phyloP scores from a whole-genome alignment of 2,329 filamentous ascomycete species.

The Sarocladium oryzae region DNA sequence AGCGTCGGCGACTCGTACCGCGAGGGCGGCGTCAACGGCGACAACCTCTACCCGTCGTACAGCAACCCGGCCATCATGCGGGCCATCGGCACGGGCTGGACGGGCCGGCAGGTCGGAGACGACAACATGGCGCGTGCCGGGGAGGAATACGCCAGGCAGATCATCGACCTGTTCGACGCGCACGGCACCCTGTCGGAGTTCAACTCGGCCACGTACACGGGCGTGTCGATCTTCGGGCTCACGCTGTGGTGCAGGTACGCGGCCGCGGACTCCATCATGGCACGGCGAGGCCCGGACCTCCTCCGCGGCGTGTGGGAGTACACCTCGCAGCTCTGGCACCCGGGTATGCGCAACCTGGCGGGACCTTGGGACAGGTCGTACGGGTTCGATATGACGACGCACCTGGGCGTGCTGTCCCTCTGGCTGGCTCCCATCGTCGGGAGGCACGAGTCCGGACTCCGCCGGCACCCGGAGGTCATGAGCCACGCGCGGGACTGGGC shows the following conservation, averaged over 20 bases:
- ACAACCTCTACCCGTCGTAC: constrained; percentile 58
- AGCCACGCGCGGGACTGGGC: constrained; percentile 54
- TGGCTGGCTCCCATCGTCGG: constrained; percentile 54
- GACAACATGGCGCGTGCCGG: constrained; percentile 52
- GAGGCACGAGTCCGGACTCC: constrained; percentile 32
- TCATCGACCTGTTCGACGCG: constrained; percentile 50
- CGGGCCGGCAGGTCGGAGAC: constrained; percentile 45
- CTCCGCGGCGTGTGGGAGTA: constrained; percentile 47
- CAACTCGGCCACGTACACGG: constrained; percentile 56
- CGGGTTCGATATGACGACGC: constrained; percentile 57
- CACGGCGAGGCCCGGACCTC: constrained; percentile 43
- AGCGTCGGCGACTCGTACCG: constrained; percentile 56
- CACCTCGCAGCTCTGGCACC: constrained; percentile 48
- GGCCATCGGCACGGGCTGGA: constrained; percentile 54
- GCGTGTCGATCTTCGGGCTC: constrained; percentile 53
- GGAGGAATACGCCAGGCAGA: constrained; percentile 47
- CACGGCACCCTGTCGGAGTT: constrained; percentile 55
- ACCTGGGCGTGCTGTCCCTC: constrained; percentile 49
- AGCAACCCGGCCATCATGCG: constrained; percentile 57
- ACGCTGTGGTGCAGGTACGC: constrained; percentile 55
- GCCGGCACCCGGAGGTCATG: constrained; percentile 41
- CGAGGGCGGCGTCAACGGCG: constrained; percentile 51
- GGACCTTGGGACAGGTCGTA: constrained; percentile 60
- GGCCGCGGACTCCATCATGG: constrained; percentile 45
- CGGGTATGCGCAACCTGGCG: constrained; percentile 52